These are phyloP conservation scores for Xylariaceae sp. DNA, from an alignment of 2,329 filamentous ascomycete genomes.

Conservation along the genomic window DNA sequence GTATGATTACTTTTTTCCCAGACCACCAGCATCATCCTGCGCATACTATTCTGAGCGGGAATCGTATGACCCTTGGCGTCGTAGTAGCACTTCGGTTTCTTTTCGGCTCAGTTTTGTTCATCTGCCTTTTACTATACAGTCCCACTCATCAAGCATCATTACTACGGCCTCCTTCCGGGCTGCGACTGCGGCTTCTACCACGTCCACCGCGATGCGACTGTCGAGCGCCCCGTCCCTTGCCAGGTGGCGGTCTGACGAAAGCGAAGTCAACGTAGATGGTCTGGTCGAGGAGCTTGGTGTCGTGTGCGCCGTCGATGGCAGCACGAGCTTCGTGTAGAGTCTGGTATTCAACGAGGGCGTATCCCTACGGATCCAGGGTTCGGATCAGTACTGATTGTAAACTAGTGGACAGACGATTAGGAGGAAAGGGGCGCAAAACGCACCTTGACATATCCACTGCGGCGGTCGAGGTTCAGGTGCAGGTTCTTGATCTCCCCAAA, in stretches of 20 bases:
- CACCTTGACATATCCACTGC: slow-evolving; percentile 86
- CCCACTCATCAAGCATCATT: slow-evolving; percentile 6
- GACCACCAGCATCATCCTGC: slow-evolving; percentile 6
- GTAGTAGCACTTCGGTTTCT: neutral
- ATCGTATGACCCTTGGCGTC: neutral
- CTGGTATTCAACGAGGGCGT: slow-evolving; percentile 80
- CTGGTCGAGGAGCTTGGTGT: slow-evolving; percentile 76
- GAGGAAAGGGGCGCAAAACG: slow-evolving; percentile 11
- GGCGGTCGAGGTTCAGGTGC: slow-evolving; percentile 76
- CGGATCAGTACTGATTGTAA: neutral
- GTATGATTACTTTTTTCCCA: slow-evolving; percentile 1
- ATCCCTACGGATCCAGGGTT: slow-evolving; percentile 55
- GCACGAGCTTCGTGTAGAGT: slow-evolving; percentile 75
- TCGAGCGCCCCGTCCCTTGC: slow-evolving; percentile 47
- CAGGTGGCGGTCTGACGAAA: slow-evolving; percentile 75
- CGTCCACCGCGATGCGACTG: slow-evolving; percentile 36
- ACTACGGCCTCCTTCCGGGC: slow-evolving; percentile 36
- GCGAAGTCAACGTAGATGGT: slow-evolving; percentile 80
- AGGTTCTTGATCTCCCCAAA: slow-evolving; percentile 86
- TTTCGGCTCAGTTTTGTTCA: neutral
- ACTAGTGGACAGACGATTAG: neutral
- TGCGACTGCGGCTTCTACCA: slow-evolving; percentile 48
- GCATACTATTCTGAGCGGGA: neutral
- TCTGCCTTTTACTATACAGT: neutral
- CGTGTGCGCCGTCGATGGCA: slow-evolving; percentile 78